Conservation (phyloP, 441 rosid species). For the Monsonia emarginata region DNA sequence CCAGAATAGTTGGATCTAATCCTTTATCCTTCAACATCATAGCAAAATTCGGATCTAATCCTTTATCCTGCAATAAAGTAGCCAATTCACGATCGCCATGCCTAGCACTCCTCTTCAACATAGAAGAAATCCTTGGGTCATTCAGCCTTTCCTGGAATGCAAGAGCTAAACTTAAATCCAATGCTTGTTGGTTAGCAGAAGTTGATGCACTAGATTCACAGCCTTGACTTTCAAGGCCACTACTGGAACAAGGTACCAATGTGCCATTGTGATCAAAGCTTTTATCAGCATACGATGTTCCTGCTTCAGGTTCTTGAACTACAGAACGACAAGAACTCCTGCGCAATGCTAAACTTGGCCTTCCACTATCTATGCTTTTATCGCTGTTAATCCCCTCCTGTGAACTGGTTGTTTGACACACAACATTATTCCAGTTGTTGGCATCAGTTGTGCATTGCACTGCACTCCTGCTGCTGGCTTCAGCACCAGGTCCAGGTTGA, state of each 20-base stretch:
- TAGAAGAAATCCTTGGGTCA: slow-evolving; percentile 78
- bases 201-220: slow-evolving; percentile 85
- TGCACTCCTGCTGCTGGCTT: slow-evolving; percentile 40
- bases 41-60: slow-evolving; percentile 99
- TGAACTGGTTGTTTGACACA: slow-evolving; percentile 61
- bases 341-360: slow-evolving; percentile 81
- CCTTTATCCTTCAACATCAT: slow-evolving; percentile 95
- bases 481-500: slow-evolving; percentile 54
- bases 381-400: slow-evolving; percentile 84
- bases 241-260: slow-evolving; percentile 63
- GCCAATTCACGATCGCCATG: slow-evolving; percentile 79
- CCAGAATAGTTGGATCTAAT: slow-evolving; percentile 94
- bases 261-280: slow-evolving; percentile 54
- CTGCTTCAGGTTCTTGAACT: slow-evolving; percentile 80
- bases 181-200: slow-evolving; percentile 75
- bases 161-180: slow-evolving; percentile 81
- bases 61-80: slow-evolving; percentile 88
- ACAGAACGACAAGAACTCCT: slow-evolving; percentile 90
- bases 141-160: slow-evolving; percentile 84
- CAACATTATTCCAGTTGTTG: slow-evolving; percentile 46
- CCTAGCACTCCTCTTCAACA: slow-evolving; percentile 75
- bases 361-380: slow-evolving; percentile 91
- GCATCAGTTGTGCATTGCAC: slow-evolving; percentile 45
- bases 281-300: slow-evolving; percentile 52
- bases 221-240: slow-evolving; percentile 93